phyloP scores from a whole-genome alignment of 352 stramenopile species.

The Phytophthora quininea region DNA sequence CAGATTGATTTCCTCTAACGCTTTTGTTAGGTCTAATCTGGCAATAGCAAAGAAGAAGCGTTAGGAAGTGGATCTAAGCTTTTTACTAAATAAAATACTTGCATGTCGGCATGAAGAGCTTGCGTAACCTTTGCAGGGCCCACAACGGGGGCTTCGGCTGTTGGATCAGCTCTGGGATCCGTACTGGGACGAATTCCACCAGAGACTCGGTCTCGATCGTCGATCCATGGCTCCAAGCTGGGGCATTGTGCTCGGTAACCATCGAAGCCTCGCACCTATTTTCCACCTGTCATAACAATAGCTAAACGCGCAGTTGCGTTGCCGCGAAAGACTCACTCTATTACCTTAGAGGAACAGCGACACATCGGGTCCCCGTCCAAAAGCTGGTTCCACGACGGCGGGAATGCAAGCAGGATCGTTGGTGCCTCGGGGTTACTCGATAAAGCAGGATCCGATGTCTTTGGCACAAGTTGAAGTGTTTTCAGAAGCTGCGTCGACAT shows the following conservation, averaged over 20 bases:
- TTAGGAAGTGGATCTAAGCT: background rate
- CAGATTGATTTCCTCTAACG: conserved; percentile 43
- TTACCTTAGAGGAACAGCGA: conserved; percentile 55
- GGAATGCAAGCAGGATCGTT: conserved; percentile 51
- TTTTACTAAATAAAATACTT: background rate
- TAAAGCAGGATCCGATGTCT: conserved; percentile 23
- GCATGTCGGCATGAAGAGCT: conserved; percentile 25
- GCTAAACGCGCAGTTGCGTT: no score
- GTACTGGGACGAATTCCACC: conserved; percentile 37
- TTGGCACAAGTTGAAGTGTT: conserved; percentile 40
- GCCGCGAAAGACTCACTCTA: conserved; percentile 8
- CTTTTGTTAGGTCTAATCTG: conserved; percentile 43
- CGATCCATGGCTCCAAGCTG: background rate
- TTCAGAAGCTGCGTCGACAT: conserved; percentile 59
- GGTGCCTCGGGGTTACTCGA: conserved; percentile 2
- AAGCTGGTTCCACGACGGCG: conserved; percentile 74
- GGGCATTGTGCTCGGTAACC: background rate
- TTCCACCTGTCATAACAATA: background rate
- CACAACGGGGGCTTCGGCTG: background rate
- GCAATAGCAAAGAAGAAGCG: background rate
- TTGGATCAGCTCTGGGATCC: conserved; percentile 26
- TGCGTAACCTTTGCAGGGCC: conserved; percentile 20
- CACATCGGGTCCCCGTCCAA: conserved; percentile 59
- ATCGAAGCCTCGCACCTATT: background rate
- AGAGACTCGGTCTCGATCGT: conserved; percentile 3